Evolutionary conservation across 106 monocot genomes (phyloP).

Genomic region (Allium cepa): DNA sequence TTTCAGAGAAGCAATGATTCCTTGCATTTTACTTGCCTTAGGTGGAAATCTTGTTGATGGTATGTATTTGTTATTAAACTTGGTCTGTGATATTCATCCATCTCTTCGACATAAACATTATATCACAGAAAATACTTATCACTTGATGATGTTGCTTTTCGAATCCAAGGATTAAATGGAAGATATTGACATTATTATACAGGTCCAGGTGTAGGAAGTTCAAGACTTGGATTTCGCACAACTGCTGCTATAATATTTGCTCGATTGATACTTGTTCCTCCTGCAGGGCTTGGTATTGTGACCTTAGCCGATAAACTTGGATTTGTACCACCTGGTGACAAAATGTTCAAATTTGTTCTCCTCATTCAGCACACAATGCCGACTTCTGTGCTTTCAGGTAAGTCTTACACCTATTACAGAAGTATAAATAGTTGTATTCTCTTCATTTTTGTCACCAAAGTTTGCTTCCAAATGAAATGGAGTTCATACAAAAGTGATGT

Average conservation of each 20-base stretch:
- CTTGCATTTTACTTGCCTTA: slow-evolving; percentile 94
- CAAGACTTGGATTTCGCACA: slow-evolving; percentile 73
- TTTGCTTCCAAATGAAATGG: no score
- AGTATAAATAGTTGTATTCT: not conserved
- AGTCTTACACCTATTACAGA: not conserved
- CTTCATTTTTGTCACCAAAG: no score
- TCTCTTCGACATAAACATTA: no score
- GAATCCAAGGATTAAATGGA: no score
- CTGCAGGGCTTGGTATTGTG: slow-evolving; percentile 77
- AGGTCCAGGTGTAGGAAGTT: slow-evolving; percentile 88
- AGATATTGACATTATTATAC: not conserved
- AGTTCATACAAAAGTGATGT: no score
- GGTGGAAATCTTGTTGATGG: slow-evolving; percentile 89
- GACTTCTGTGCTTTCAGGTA: slow-evolving; percentile 85
- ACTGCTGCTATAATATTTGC: slow-evolving; percentile 68
- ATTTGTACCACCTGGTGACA: slow-evolving; percentile 69
- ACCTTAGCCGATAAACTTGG: slow-evolving; percentile 79
- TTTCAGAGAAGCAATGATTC: slow-evolving; percentile 82
- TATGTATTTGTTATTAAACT: slow-evolving; percentile 7
- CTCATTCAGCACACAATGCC: slow-evolving; percentile 85
- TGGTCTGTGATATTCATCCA: no score
- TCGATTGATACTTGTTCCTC: slow-evolving; percentile 74
- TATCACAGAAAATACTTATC: no score
- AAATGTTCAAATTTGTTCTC: slow-evolving; percentile 94
- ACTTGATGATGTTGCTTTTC: no score